Conservation (phyloP, 305 asterid genomes). For the Fraxinus paxiana region DNA sequence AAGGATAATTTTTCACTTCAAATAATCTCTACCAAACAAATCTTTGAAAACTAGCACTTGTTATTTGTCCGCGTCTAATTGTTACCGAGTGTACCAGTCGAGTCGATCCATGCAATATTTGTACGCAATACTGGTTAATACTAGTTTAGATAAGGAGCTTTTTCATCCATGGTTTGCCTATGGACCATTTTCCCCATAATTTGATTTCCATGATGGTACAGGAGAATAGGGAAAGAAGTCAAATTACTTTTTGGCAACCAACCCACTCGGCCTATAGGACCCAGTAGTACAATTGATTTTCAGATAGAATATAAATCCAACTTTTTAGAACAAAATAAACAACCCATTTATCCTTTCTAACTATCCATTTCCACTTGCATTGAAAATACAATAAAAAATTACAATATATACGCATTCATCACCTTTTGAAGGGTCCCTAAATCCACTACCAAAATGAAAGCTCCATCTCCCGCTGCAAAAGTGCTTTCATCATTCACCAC, state of each 20-base stretch:
- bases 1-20: not conserved
- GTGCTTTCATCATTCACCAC: slow-evolving; percentile 58
- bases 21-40: not conserved
- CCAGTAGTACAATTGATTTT: slow-evolving; percentile 27
- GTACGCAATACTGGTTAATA: not conserved
- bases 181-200: slow-evolving; percentile 19
- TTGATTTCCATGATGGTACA: slow-evolving; percentile 31
- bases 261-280: slow-evolving; percentile 21
- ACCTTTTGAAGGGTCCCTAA: slow-evolving; percentile 44
- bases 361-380: slow-evolving; percentile 25
- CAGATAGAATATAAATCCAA: slow-evolving; percentile 34
- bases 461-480: slow-evolving; percentile 35
- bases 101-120: not conserved
- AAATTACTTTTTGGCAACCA: slow-evolving; percentile 37
- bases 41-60: not conserved
- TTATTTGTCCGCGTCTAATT: not conserved
- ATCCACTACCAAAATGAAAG: slow-evolving; percentile 43
- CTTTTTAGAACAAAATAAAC: slow-evolving; percentile 31
- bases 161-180: not conserved
- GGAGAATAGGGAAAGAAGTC: slow-evolving; percentile 32
- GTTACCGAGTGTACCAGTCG: not conserved
- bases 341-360: slow-evolving; percentile 31
- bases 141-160: not conserved
- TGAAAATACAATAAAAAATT: slow-evolving; percentile 32
- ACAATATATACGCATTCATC: slow-evolving; percentile 28